Evolutionary conservation across 2,329 filamentous ascomycete genomes (phyloP).

Genomic region (Penicillium sp.): DNA sequence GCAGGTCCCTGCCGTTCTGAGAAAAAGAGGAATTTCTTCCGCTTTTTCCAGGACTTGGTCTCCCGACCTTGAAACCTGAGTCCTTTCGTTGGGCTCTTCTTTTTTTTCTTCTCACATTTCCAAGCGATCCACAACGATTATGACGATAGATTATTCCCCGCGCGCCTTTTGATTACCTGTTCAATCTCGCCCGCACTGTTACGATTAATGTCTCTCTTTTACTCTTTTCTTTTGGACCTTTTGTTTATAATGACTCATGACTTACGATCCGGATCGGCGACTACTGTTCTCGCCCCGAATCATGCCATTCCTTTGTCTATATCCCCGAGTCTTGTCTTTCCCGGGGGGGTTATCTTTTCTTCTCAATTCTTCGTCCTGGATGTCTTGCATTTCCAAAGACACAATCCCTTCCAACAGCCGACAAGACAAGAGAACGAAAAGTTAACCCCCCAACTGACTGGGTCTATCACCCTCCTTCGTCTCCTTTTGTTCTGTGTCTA

Average conservation of each 20-base stretch:
- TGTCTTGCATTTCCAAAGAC: background rate
- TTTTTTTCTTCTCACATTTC: conserved; percentile 1
- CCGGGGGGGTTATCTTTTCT: background rate
- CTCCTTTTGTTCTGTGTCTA: background rate
- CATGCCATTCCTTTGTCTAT: conserved; percentile 31
- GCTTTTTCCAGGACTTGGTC: conserved; percentile 45
- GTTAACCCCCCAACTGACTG: background rate
- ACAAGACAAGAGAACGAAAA: background rate
- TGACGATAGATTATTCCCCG: conserved; percentile 29
- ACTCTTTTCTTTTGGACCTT: conserved; percentile 7
- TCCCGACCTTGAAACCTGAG: conserved; percentile 25
- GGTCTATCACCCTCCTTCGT: background rate
- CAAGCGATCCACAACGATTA: conserved; percentile 22
- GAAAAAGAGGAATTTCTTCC: conserved; percentile 46
- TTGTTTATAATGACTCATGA: conserved; percentile 27
- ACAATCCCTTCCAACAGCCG: background rate
- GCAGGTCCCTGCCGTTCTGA: conserved; percentile 41
- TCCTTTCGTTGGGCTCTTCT: background rate
- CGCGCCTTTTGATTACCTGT: conserved; percentile 8
- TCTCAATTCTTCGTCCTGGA: background rate
- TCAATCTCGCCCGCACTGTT: conserved; percentile 26
- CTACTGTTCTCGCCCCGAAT: conserved; percentile 35
- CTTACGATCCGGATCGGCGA: conserved; percentile 29
- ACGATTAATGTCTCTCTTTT: conserved; percentile 34
- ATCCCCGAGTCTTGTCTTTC: conserved; percentile 12